These are phyloP conservation scores for Fagus crenata DNA, from an alignment of 306 rosid species.

Conservation along the genomic window DNA sequence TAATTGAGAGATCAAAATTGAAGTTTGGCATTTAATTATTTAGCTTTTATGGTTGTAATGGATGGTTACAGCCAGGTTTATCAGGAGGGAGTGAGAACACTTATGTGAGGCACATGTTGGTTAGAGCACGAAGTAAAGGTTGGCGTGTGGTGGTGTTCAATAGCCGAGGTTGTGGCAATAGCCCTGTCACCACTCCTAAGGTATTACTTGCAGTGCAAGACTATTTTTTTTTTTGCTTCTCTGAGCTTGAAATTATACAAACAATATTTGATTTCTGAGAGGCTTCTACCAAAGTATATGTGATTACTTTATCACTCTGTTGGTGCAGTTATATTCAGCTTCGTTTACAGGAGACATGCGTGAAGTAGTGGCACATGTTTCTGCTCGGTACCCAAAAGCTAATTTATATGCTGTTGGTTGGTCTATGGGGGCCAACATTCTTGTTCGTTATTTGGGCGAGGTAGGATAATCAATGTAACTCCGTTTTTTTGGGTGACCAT, in stretches of 20 bases:
- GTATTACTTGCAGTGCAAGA: conserved; percentile 25
- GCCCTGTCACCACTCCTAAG: conserved; percentile 95
- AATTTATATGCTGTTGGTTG: conserved; percentile 89
- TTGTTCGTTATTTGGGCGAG: conserved; percentile 87
- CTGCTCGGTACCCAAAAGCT: conserved; percentile 64
- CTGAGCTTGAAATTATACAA: too few relatives aligned
- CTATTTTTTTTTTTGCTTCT: too few relatives aligned
- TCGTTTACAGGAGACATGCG: conserved; percentile 81
- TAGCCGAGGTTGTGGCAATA: conserved; percentile 81
- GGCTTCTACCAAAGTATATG: conserved; percentile 16
- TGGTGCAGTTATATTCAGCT: conserved; percentile 93
- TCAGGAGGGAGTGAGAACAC: conserved; percentile 85
- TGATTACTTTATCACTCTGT: conserved; percentile 39
- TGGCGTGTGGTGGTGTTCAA: conserved; percentile 91
- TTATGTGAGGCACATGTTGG: conserved; percentile 80
- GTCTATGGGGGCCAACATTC: conserved; percentile 98
- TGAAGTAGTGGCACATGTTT: conserved; percentile 79
- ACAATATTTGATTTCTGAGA: conserved; percentile 2
- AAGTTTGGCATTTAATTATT: background rate
- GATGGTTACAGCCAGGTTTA: conserved; percentile 79
- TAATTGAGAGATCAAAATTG: too few relatives aligned
- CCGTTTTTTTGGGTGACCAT: background rate
- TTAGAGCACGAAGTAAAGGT: conserved; percentile 66
- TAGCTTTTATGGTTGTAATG: background rate
- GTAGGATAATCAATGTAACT: conserved; percentile 33